Evolutionary conservation across 2,329 filamentous ascomycete genomes (phyloP).

Genomic region (Aurifilum marmelostoma): DNA sequence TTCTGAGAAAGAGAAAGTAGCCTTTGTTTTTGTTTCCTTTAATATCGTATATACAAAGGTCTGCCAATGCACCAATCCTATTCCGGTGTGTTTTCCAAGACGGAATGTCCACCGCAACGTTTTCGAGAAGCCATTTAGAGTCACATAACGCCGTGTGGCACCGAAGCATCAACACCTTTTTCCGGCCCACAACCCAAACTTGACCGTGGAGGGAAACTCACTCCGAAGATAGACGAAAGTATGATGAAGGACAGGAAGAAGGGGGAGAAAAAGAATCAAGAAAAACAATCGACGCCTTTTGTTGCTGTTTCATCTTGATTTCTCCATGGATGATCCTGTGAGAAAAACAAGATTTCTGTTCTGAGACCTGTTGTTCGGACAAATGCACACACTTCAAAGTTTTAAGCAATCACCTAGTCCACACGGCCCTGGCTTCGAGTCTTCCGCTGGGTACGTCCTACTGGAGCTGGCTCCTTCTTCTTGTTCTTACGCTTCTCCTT

Average conservation of each 20-base stretch:
- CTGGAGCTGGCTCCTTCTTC: slow-evolving; percentile 35
- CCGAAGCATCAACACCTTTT: not conserved
- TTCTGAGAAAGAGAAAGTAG: not conserved
- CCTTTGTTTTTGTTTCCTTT: not conserved
- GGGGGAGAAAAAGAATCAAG: not conserved
- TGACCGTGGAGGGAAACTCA: not conserved
- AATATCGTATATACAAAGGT: slow-evolving; percentile 2
- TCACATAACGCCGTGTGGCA: not conserved
- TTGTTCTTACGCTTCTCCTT: slow-evolving; percentile 31
- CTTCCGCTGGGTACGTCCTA: slow-evolving; percentile 43
- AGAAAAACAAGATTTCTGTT: not conserved
- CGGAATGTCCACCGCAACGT: not conserved
- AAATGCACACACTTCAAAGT: not conserved
- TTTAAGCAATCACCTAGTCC: slow-evolving; percentile 8
- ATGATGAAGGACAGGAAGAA: no score
- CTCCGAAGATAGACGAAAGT: no score
- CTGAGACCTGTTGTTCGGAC: not conserved
- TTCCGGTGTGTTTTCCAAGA: not conserved
- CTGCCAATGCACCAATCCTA: not conserved
- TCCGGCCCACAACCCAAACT: not conserved
- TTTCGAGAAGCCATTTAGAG: not conserved
- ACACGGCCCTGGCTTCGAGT: slow-evolving; percentile 44
- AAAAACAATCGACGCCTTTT: slow-evolving; percentile 15
- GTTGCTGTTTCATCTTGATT: not conserved
- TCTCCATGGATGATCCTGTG: not conserved